These are phyloP conservation scores for Medakamo hakoo DNA, from an alignment of 139 green algal species.

Conservation along the genomic window DNA sequence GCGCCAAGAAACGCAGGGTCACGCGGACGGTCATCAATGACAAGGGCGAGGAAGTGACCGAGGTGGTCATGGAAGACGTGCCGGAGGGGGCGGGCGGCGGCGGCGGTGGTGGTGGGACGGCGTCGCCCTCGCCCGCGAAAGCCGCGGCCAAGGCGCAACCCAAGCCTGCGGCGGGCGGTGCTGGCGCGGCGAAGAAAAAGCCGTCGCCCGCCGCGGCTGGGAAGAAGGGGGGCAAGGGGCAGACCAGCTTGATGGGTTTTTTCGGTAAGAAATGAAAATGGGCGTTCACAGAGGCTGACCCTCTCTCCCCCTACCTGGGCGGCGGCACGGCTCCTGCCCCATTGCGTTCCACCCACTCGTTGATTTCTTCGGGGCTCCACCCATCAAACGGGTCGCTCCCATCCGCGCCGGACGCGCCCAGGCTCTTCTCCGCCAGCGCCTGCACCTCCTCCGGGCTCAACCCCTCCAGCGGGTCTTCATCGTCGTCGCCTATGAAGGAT, in stretches of 20 bases:
- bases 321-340: no score
- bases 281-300: not conserved
- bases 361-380: constrained; percentile 58
- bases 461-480: constrained; percentile 46
- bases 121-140: not conserved
- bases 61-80: not conserved
- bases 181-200: not conserved
- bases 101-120: not conserved
- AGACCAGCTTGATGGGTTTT: not conserved
- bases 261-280: not conserved
- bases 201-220: not conserved
- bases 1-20: not conserved
- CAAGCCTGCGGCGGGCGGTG: no score
- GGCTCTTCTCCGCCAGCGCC: constrained; percentile 15
- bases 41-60: constrained; percentile 3
- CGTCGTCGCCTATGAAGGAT: constrained; percentile 14
- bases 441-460: constrained; percentile 33
- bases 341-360: constrained; percentile 23
- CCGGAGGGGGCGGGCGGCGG: not conserved
- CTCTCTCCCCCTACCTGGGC: no score
- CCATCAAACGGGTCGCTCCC: constrained; percentile 54
- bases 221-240: not conserved
- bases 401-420: constrained; percentile 8
- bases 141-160: no score
- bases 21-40: not conserved